Evolutionary conservation across 1,284 basidiomycete species (phyloP).

Genomic region (Ustilago hordei): DNA sequence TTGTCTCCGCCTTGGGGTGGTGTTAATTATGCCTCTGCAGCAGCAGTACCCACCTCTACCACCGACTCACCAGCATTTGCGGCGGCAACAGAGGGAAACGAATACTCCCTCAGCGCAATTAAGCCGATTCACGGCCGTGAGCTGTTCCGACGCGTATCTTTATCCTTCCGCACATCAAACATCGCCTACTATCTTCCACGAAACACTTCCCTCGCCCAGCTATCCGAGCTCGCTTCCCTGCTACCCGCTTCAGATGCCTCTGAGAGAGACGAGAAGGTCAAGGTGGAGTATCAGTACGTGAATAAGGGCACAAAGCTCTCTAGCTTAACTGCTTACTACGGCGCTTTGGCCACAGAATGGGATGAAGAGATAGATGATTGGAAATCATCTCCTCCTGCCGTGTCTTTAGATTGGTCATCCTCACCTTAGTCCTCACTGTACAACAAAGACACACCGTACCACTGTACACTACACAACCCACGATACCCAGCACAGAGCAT

Average conservation of each 20-base stretch:
- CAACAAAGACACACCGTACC: background rate
- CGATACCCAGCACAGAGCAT: background rate
- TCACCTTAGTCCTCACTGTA: background rate
- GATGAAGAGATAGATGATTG: conserved; percentile 44
- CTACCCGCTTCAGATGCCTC: conserved; percentile 29
- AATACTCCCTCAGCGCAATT: conserved; percentile 70
- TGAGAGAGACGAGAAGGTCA: conserved; percentile 71
- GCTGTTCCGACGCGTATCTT: conserved; percentile 74
- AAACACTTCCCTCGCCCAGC: conserved; percentile 81
- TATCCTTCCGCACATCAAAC: conserved; percentile 35
- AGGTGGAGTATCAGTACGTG: conserved; percentile 91
- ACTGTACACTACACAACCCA: background rate
- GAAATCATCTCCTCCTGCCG: background rate
- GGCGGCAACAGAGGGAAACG: conserved; percentile 3
- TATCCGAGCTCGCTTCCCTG: conserved; percentile 75
- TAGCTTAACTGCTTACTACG: conserved; percentile 73
- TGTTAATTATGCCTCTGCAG: conserved; percentile 42
- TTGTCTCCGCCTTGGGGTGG: conserved; percentile 67
- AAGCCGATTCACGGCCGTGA: conserved; percentile 84
- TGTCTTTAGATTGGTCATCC: background rate
- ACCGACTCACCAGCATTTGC: background rate
- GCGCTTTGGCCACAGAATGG: conserved; percentile 68
- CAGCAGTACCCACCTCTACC: conserved; percentile 8
- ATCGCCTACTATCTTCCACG: conserved; percentile 87
- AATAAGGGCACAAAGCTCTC: conserved; percentile 78